These are phyloP conservation scores for Verbascum thapsus DNA, from an alignment of 257 asterid genomes.

Conservation along the genomic window DNA sequence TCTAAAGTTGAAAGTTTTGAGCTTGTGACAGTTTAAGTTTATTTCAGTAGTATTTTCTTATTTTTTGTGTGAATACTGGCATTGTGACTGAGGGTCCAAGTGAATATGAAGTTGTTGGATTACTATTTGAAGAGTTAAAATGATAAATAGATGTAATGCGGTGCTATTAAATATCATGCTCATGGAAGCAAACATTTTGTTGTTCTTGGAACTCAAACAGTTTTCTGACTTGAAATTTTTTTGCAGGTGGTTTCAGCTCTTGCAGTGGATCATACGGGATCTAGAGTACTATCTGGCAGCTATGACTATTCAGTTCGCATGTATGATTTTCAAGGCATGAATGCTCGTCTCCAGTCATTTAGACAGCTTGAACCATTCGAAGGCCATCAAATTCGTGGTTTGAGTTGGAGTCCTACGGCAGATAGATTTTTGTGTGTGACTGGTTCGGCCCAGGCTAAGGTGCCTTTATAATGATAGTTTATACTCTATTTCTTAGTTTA, in stretches of 20 bases:
- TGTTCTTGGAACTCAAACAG: slow-evolving; percentile 4
- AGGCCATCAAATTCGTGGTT: slow-evolving; percentile 95
- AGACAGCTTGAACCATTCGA: slow-evolving; percentile 95
- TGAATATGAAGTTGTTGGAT: not conserved
- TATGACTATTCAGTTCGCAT: slow-evolving; percentile 87
- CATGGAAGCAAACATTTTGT: not conserved
- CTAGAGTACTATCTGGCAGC: slow-evolving; percentile 93
- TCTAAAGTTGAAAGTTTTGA: slow-evolving; percentile 13
- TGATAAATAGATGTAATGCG: not conserved
- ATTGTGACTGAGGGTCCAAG: slow-evolving; percentile 5
- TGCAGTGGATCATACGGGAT: slow-evolving; percentile 92
- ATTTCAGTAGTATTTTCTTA: slow-evolving; percentile 4
- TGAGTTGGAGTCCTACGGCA: slow-evolving; percentile 98
- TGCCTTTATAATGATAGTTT: slow-evolving; percentile 29
- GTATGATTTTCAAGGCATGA: slow-evolving; percentile 99
- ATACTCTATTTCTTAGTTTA: slow-evolving; percentile 22
- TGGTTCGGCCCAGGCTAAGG: slow-evolving; percentile 99
- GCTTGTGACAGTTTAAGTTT: slow-evolving; percentile 3
- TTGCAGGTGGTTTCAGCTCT: slow-evolving; percentile 87
- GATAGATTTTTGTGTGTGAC: slow-evolving; percentile 93
- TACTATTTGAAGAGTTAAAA: slow-evolving; percentile 12
- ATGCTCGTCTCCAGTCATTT: slow-evolving; percentile 89
- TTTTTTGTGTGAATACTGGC: slow-evolving; percentile 1
- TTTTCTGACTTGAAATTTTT: slow-evolving; percentile 18
- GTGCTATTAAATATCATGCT: not conserved